Evolutionary conservation across 148 eudicot genomes (phyloP), one percentile per base, ranked within the genome.

Genomic region (Rhododendron ovatum): DNA sequence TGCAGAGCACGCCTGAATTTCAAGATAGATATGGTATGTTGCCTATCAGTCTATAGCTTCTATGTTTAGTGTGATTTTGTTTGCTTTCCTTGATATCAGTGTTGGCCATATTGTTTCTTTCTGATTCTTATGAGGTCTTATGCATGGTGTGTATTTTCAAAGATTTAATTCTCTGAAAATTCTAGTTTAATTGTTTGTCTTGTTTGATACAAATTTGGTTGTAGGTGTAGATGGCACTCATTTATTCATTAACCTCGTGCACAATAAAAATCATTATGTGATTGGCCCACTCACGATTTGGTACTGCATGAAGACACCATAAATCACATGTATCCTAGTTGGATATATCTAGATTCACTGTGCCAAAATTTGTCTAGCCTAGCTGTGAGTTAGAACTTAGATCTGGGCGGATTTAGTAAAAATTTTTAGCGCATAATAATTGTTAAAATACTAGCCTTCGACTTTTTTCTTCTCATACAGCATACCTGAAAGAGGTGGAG

Each of bases 11-110:
- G 26, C 99, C 99, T 20, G 99, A 96, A 87, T 96, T 96, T 88
- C 99, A 96, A 90, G 99, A 96, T 78, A 91, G 99, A 96, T 96
- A 95, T 89, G 99, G 99, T 96, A 91, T 80, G 85, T 26, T 57
- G 20, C 59, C 63, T 30, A 24, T 17, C 82, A 37, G 7, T 39
- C 43, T 83, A 12, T 83, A 79, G 41, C 15, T 59, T 78, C 26
- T 18, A 9, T 50, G 55, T 45, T 63, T 43, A n/a, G 17, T 84
- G 28, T 81, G 77, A 82, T 55, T 74, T 28, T 47, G 48, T 33
- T 48, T 84, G 45, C 78, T 81, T 55, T 18, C 26, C 35, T 82
- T 6, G 14, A 8, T 28, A 26, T 83, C 4, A 43, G 6, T 50
- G 51, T 61, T 82, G 65, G 24, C 20, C 41, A 53, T 15, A 15